These are phyloP conservation scores for Fusarium sarcochroum DNA, from an alignment of 2,329 filamentous ascomycete genomes.

Conservation along the genomic window DNA sequence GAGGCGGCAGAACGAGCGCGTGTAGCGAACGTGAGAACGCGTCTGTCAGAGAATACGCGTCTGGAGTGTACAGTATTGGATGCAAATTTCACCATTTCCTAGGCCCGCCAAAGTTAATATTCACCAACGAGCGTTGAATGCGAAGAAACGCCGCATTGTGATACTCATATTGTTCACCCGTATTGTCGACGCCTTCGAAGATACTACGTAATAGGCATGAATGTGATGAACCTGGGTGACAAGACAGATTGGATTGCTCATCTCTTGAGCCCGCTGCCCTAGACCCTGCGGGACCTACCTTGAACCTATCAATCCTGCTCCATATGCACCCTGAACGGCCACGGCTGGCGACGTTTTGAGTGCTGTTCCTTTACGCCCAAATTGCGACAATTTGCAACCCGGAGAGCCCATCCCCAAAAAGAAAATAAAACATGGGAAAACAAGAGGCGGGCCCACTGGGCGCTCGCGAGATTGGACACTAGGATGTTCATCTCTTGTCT, in stretches of 20 bases:
- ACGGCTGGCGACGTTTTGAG: conserved; percentile 19
- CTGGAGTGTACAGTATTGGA: neutral
- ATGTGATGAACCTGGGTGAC: conserved; percentile 27
- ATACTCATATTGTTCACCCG: conserved; percentile 24
- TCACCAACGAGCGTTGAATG: conserved; percentile 4
- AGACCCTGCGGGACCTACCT: conserved; percentile 14
- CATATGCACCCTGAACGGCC: neutral
- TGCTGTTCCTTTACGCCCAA: conserved; percentile 18
- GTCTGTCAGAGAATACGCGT: conserved; percentile 32
- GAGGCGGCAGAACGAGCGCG: conserved; percentile 32
- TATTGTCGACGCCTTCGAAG: conserved; percentile 20
- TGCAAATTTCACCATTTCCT: conserved; percentile 26
- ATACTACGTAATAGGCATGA: conserved; percentile 37
- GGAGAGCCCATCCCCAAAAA: conserved; percentile 36
- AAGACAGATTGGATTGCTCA: conserved; percentile 39
- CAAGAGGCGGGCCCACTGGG: conserved; percentile 20
- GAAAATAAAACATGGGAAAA: conserved; percentile 33
- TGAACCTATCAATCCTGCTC: conserved; percentile 27
- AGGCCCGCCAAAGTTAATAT: conserved; percentile 26
- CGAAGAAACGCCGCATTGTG: conserved; percentile 17
- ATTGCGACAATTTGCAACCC: conserved; percentile 40
- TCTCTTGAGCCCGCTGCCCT: conserved; percentile 10
- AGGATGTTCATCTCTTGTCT: conserved; percentile 29
- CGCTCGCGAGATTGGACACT: conserved; percentile 39
- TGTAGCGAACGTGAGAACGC: conserved; percentile 28